Conservation (phyloP, 805 yeast genomes). For the Spencermartinsiella europaea region DNA sequence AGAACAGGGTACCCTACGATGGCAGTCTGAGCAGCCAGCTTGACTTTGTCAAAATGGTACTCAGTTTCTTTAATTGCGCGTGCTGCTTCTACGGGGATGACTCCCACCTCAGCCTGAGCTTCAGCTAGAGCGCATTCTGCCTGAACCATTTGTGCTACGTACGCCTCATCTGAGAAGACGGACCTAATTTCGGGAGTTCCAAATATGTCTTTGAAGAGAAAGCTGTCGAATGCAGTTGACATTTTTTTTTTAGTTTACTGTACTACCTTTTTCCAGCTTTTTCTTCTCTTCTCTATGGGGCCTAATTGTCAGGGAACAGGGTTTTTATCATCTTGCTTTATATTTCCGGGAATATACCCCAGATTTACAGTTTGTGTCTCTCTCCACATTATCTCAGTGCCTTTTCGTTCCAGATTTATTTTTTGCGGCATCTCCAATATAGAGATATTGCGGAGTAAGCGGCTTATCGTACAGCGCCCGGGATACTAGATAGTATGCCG, state of each 20-base stretch:
- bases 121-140: slow-evolving; percentile 4
- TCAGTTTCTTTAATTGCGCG: not conserved
- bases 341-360: too few relatives aligned
- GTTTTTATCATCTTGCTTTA: too few relatives aligned
- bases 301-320: too few relatives aligned
- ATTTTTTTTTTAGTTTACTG: not conserved
- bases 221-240: slow-evolving; percentile 1
- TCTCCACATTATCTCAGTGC: too few relatives aligned
- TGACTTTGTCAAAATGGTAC: not conserved
- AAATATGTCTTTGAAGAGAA: slow-evolving; percentile 1
- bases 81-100: slow-evolving; percentile 3
- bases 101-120: not conserved
- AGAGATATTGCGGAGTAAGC: too few relatives aligned
- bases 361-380: too few relatives aligned
- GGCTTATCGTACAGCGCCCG: too few relatives aligned
- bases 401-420: too few relatives aligned
- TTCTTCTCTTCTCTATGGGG: too few relatives aligned
- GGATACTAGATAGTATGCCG: too few relatives aligned
- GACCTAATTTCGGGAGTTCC: slow-evolving; percentile 1
- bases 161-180: not conserved
- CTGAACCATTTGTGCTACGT: not conserved
- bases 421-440: too few relatives aligned
- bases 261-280: slow-evolving; percentile 4
- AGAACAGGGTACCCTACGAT: slow-evolving; percentile 4
- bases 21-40: slow-evolving; percentile 2